phyloP scores from a whole-genome alignment of 371 early-diverging fungal genomes.

The Neoconidiobolus thromboides region DNA sequence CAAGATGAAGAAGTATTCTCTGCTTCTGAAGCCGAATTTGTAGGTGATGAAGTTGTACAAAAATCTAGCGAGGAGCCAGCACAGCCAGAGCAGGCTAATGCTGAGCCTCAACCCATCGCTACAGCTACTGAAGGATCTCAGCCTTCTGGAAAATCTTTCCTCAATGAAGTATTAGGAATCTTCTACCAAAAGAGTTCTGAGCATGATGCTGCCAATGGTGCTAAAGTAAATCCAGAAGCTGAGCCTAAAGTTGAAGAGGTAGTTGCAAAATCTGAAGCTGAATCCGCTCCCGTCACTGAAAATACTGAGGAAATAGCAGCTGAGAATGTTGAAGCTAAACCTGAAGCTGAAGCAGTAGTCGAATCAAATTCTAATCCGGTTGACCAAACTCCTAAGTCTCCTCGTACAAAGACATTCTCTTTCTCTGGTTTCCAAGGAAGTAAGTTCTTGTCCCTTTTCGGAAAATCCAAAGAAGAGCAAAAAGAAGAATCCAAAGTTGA shows the following conservation, averaged over 20 bases:
- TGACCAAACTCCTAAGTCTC: background rate
- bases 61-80: background rate
- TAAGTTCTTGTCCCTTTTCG: conserved; percentile 2
- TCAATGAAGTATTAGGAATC: conserved; percentile 3
- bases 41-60: conserved; percentile 1
- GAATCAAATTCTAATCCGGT: background rate
- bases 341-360: background rate
- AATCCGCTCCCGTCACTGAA: background rate
- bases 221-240: background rate
- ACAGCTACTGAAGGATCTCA: background rate
- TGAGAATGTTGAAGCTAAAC: background rate
- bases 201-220: background rate
- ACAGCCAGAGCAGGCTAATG: background rate
- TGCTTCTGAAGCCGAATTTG: conserved; percentile 7
- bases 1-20: conserved; percentile 6
- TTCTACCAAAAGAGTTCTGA: conserved; percentile 2
- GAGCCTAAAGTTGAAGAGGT: background rate
- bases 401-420: conserved; percentile 1
- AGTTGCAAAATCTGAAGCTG: background rate
- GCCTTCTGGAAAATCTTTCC: conserved; percentile 4
- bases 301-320: background rate
- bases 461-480: background rate
- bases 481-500: conserved; percentile 4
- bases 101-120: background rate
- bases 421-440: background rate